These are phyloP conservation scores for Ceriops tagal DNA, from an alignment of 345 rosid genomes.

Conservation along the genomic window DNA sequence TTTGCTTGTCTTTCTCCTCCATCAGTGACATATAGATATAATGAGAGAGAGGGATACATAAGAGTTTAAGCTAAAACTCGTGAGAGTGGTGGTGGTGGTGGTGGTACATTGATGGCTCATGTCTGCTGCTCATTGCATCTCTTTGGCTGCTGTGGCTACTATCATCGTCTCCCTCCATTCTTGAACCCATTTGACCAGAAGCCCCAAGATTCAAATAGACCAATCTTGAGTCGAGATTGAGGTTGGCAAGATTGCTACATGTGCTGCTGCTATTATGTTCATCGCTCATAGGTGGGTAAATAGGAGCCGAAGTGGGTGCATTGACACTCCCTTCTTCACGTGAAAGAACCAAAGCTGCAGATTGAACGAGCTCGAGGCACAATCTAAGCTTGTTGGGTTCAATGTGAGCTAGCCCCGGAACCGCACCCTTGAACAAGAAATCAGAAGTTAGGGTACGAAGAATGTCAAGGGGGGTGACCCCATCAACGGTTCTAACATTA, in stretches of 20 bases:
- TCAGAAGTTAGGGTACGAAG: conserved; percentile 94
- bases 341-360: conserved; percentile 92
- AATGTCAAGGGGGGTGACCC: conserved; percentile 87
- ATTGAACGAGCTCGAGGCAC: conserved; percentile 97
- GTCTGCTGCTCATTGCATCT: conserved; percentile 52
- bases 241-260: conserved; percentile 34
- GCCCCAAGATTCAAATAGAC: conserved; percentile 94
- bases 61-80: conserved; percentile 45
- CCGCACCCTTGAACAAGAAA: conserved; percentile 97
- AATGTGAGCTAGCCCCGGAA: conserved; percentile 86
- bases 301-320: conserved; percentile 39
- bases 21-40: conserved; percentile 12
- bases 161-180: conserved; percentile 59
- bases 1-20: conserved; percentile 21
- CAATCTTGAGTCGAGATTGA: conserved; percentile 78
- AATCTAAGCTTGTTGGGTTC: conserved; percentile 95
- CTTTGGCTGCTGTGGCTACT: conserved; percentile 47
- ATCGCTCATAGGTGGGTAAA: conserved; percentile 61
- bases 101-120: conserved; percentile 66
- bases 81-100: conserved; percentile 45
- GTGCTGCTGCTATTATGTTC: conserved; percentile 61
- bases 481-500: conserved; percentile 83
- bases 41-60: background rate
- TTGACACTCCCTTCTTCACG: conserved; percentile 82
- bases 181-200: conserved; percentile 60